Percentiles rank a stretch among this genome's conserved stretches.
These are phyloP conservation scores for Phycomyces blakesleeanus DNA, from an alignment of 192 early-diverging fungal species.

Conservation along the genomic window DNA sequence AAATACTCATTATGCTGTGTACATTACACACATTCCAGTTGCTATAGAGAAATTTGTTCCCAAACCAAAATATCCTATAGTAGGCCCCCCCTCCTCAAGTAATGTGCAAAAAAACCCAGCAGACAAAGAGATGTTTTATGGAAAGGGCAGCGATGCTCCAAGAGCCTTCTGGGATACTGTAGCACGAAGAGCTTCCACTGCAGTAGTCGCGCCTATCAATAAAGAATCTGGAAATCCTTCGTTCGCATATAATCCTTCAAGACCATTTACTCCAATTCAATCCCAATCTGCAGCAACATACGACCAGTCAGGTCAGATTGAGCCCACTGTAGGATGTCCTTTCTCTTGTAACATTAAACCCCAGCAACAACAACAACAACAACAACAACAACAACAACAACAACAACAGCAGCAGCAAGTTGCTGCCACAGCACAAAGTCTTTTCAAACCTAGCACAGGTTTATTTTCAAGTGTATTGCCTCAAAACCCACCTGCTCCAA, in stretches of 20 bases:
- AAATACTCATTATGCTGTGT: no score
- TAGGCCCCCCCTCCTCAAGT: no score
- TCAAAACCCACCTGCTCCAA: not conserved
- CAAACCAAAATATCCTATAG: no score
- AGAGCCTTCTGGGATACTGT: not conserved
- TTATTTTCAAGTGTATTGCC: not conserved
- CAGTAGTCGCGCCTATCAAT: not conserved
- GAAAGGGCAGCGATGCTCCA: not conserved
- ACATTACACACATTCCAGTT: no score
- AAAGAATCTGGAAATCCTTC: not conserved
- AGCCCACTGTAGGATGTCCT: not conserved
- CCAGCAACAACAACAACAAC: not conserved
- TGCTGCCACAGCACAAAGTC: not conserved
- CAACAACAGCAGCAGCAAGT: not conserved
- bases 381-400: not conserved
- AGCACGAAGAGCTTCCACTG: not conserved
- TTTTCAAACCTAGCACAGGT: not conserved
- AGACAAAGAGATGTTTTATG: not conserved
- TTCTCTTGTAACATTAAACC: not conserved
- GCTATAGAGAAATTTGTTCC: no score
- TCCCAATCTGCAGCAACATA: not conserved
- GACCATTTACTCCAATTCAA: not conserved
- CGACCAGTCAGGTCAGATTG: not conserved
- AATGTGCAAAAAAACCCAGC: not conserved
- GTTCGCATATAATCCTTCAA: not conserved